These are phyloP conservation scores for Diutina pseudorugosa DNA, from an alignment of 1,139 yeast species.

Conservation along the genomic window DNA sequence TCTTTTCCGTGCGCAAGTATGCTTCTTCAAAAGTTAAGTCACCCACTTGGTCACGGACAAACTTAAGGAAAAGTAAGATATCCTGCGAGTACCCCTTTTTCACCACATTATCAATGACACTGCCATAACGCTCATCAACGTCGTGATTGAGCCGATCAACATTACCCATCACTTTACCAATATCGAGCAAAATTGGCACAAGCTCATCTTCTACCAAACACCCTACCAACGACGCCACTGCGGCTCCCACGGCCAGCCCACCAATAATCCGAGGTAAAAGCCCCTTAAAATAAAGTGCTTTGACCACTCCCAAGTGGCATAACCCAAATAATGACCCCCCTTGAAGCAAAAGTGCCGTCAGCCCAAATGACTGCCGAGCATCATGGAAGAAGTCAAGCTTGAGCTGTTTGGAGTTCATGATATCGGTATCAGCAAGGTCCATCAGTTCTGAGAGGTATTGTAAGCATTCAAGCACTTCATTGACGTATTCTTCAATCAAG, in stretches of 20 bases:
- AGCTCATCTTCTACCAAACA: conserved; percentile 48
- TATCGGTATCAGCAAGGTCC: conserved; percentile 12
- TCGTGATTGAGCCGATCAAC: conserved; percentile 37
- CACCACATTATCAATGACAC: conserved; percentile 54
- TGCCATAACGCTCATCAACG: conserved; percentile 54
- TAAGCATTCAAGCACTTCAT: conserved; percentile 63
- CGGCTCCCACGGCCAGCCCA: conserved; percentile 93
- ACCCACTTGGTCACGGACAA: conserved; percentile 67
- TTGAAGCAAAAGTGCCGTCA: conserved; percentile 80
- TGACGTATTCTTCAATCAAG: conserved; percentile 76
- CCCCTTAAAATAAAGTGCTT: conserved; percentile 61
- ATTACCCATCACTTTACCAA: conserved; percentile 40
- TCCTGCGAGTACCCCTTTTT: conserved; percentile 79
- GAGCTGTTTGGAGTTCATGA: conserved; percentile 42
- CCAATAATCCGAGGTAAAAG: conserved; percentile 75
- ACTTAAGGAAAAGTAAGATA: conserved; percentile 63
- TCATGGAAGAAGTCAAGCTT: conserved; percentile 83
- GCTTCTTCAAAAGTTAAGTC: conserved; percentile 91
- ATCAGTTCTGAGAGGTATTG: conserved; percentile 37
- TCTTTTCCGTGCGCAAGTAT: conserved; percentile 69
- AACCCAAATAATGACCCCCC: conserved; percentile 93
- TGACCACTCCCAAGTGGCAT: conserved; percentile 87
- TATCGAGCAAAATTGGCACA: conserved; percentile 32
- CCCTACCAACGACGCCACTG: conserved; percentile 79
- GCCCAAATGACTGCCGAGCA: conserved; percentile 80